phyloP scores from a whole-genome alignment of 768 basidiomycete genomes.

The Leccinum sublutescens region DNA sequence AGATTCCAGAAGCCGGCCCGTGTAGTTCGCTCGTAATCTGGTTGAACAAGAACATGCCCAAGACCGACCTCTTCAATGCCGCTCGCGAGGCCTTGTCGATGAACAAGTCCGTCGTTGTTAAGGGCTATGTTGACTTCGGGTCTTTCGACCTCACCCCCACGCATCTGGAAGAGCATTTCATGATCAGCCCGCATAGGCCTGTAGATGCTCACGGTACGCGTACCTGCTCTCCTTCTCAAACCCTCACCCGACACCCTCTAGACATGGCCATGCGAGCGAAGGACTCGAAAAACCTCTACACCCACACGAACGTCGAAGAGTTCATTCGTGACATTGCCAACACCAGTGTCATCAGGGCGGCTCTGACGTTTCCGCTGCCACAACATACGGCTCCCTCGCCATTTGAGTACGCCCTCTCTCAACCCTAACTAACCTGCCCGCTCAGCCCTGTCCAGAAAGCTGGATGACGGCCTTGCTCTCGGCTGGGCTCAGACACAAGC shows the following conservation, averaged over 20 bases:
- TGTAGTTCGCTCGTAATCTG: not conserved
- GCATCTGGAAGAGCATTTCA: not conserved
- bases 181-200: not conserved
- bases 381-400: not conserved
- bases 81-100: not conserved
- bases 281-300: not conserved
- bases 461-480: not conserved
- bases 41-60: not conserved
- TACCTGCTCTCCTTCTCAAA: not conserved
- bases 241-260: not conserved
- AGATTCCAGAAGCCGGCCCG: not conserved
- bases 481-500: conserved; percentile 1
- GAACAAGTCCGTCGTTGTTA: not conserved
- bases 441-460: not conserved
- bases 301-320: not conserved
- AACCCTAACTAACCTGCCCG: no score
- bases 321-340: not conserved
- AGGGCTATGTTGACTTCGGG: not conserved
- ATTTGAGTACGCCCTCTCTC: not conserved
- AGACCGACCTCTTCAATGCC: not conserved
- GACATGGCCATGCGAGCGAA: not conserved
- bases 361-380: not conserved
- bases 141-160: not conserved
- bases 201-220: not conserved
- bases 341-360: not conserved